Evolutionary conservation across 106 monocot species (phyloP).

Genomic region (Triglochin maritima): DNA sequence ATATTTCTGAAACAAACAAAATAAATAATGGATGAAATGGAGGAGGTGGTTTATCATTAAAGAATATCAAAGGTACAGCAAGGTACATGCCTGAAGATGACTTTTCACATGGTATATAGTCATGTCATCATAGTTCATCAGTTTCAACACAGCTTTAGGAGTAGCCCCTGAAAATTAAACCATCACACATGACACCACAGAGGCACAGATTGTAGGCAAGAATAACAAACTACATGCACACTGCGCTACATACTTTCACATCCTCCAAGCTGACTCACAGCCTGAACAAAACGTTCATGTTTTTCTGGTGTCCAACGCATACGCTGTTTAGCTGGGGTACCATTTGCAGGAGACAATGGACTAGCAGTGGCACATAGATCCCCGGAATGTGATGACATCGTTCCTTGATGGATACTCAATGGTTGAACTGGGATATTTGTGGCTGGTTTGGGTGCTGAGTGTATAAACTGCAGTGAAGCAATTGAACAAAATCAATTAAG

Average conservation of each 20-base stretch:
- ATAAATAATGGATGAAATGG: background rate
- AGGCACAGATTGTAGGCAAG: too few species aligned
- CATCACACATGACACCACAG: too few species aligned
- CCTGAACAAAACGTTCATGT: conserved; percentile 77
- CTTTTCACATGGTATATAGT: conserved; percentile 97
- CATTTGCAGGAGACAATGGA: conserved; percentile 34
- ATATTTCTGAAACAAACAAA: conserved; percentile 8
- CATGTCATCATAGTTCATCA: conserved; percentile 76
- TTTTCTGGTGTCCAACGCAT: conserved; percentile 91
- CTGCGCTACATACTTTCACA: conserved; percentile 58
- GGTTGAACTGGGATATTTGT: conserved; percentile 16
- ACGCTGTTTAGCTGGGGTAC: conserved; percentile 32
- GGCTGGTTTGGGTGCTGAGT: conserved; percentile 7
- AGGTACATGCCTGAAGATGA: conserved; percentile 60
- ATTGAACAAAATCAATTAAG: too few species aligned
- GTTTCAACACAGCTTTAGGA: conserved; percentile 84
- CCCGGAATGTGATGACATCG: conserved; percentile 33
- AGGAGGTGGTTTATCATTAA: conserved; percentile 2
- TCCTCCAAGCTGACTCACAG: conserved; percentile 84
- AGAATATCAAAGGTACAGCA: background rate
- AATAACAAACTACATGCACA: background rate
- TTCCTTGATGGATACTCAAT: conserved; percentile 7
- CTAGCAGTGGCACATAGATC: conserved; percentile 17
- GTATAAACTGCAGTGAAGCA: conserved; percentile 3
- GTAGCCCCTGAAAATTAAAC: conserved; percentile 45